Evolutionary conservation across 2,329 filamentous ascomycete genomes (phyloP).

Genomic region (Pestalotiopsis sp.): DNA sequence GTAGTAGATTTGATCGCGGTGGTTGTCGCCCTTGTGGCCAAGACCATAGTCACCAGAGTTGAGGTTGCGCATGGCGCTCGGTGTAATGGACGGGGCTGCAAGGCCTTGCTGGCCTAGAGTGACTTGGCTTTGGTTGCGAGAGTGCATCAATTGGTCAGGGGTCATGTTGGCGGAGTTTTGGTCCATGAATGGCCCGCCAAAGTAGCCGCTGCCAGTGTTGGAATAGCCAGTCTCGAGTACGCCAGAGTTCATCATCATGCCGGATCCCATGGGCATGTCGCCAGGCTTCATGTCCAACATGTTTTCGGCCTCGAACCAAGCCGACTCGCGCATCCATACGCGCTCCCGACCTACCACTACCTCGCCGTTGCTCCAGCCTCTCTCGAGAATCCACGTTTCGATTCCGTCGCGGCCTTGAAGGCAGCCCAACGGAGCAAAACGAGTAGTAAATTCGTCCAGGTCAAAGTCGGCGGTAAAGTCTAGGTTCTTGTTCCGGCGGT

Average conservation of each 20-base stretch:
- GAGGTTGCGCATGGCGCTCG: constrained; percentile 58
- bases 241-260: constrained; percentile 40
- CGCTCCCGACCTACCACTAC: constrained; percentile 89
- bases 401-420: constrained; percentile 89
- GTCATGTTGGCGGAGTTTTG: constrained; percentile 64
- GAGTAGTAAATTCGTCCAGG: constrained; percentile 83
- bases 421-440: constrained; percentile 84
- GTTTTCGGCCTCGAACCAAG: constrained; percentile 97
- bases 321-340: constrained; percentile 90
- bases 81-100: constrained; percentile 60
- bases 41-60: constrained; percentile 84
- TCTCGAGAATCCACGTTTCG: constrained; percentile 90
- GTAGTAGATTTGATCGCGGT: constrained; percentile 75
- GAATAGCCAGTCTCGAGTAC: constrained; percentile 76
- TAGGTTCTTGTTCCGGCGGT: constrained; percentile 84
- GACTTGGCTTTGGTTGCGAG: constrained; percentile 54
- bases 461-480: constrained; percentile 98
- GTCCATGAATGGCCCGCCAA: constrained; percentile 63
- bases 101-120: constrained; percentile 39
- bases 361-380: constrained; percentile 98
- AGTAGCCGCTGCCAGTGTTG: constrained; percentile 69
- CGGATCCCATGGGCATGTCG: constrained; percentile 31
- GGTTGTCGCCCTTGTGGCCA: constrained; percentile 80
- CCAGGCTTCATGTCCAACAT: constrained; percentile 88
- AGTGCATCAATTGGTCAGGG: constrained; percentile 71